Evolutionary conservation across 306 rosid genomes (phyloP), one percentile per base, ranked within the genome.

Genomic region (Sicyos baderoa): DNA sequence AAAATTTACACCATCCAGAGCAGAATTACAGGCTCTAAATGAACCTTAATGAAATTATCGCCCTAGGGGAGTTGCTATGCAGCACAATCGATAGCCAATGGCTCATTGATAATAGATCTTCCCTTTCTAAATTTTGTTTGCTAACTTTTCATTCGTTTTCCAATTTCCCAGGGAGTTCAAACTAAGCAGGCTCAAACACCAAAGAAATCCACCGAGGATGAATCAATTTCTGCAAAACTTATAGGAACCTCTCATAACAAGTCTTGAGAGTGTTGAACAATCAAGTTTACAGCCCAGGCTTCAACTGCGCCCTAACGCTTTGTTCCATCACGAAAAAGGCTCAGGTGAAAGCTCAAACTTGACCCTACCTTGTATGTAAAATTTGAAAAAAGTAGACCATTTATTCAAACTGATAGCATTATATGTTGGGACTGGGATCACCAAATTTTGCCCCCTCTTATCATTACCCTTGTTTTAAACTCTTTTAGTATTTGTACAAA

Each of bases 111-210:
- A 37, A 25, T 22, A 23, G 65, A 37, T 37, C 44, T 37, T 37
- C 6, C 44, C 44, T 37, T 7, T 7, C 44, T 7, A 37, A 37
- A 37, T 37, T 5, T 37, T 37, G 9, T 37, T 44, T n/a, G 42
- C 8, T 62, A 6, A 23, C 4, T 22, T 23, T 2, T 48, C 3
- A 0, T 47, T 62, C 32, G 12, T 40, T 61, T 7, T 16, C 12
- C 80, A 59, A 58, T 78, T 25, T 68, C 65, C 15, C 75, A 84
- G 88, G 91, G 81, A 51, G 88, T 84, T 82, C 96, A 92, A 80
- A 73, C 72, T 62, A 88, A 85, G 86, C 79, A 40, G 45, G 11
- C 76, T 7, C 74, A 47, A 72, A 77, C 86, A 55, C 78, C 74
- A 9, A 89, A 79, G 89, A 82, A 82, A 63, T 73, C 86, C 48